Conservation (phyloP, 1,139 yeast species). For the Blastobotrys aristatus region DNA sequence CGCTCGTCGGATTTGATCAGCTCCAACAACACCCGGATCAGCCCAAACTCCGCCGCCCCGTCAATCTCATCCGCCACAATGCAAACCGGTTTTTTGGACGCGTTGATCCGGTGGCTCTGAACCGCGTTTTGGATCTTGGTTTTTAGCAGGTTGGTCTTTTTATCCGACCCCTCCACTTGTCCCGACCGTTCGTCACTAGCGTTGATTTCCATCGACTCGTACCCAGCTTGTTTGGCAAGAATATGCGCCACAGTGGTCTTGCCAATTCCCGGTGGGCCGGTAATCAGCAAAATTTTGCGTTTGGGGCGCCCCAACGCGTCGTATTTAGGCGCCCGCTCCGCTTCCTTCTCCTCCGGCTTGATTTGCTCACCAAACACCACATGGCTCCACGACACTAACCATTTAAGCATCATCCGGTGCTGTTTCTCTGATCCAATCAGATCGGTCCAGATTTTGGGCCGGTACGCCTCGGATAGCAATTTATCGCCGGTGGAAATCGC, state of each 20-base stretch:
- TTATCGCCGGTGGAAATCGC: neutral
- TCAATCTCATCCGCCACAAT: constrained; percentile 87
- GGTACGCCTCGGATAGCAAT: constrained; percentile 69
- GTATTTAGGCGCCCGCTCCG: constrained; percentile 14
- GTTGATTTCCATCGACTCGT: constrained; percentile 75
- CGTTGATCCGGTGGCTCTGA: constrained; percentile 49
- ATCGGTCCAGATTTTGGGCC: constrained; percentile 70
- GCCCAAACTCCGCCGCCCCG: constrained; percentile 80
- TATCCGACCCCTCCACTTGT: constrained; percentile 1
- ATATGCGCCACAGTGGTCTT: constrained; percentile 88
- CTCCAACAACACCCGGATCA: constrained; percentile 62
- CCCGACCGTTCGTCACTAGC: constrained; percentile 84
- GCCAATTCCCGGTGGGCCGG: constrained; percentile 96
- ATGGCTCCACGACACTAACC: constrained; percentile 80
- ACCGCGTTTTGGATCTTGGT: constrained; percentile 68
- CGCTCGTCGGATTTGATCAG: constrained; percentile 55
- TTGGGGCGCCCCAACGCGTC: constrained; percentile 48
- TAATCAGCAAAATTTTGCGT: constrained; percentile 64
- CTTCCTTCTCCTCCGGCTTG: constrained; percentile 10
- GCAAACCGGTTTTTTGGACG: constrained; percentile 68
- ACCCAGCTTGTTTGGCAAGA: constrained; percentile 77
- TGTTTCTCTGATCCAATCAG: constrained; percentile 75
- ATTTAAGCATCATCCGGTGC: constrained; percentile 63
- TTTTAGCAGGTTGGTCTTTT: constrained; percentile 37
- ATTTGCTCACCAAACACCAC: constrained; percentile 52